Conservation (phyloP, 2,329 filamentous ascomycete species). For the Microdochium bolleyi region DNA sequence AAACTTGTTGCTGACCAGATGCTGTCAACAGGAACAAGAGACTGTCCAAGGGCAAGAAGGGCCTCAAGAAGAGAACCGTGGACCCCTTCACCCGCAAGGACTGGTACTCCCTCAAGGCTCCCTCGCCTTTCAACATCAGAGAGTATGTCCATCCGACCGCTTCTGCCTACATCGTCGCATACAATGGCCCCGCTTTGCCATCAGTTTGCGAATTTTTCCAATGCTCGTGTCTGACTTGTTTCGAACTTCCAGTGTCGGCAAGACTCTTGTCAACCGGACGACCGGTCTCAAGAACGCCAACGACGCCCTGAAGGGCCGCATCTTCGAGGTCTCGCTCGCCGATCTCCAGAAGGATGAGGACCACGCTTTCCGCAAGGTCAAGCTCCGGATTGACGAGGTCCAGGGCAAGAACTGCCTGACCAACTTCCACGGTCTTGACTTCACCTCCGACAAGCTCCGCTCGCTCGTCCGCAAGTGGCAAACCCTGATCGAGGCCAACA, state of each 20-base stretch:
- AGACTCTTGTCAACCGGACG: conserved; percentile 98
- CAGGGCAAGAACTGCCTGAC: conserved; percentile 99
- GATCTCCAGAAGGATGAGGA: conserved; percentile 99
- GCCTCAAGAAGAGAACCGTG: conserved; percentile 97
- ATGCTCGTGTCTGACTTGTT: conserved; percentile 13
- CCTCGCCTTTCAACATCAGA: conserved; percentile 89
- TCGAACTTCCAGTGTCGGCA: conserved; percentile 71
- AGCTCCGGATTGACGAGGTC: conserved; percentile 96
- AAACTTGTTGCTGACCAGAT: conserved; percentile 15
- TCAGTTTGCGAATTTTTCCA: not conserved
- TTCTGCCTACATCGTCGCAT: not conserved
- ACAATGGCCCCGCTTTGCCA: not conserved
- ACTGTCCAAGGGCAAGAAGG: conserved; percentile 99
- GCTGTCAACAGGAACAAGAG: conserved; percentile 81
- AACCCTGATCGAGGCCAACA: conserved; percentile 97
- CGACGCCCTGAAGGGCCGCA: conserved; percentile 96
- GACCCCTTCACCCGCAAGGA: conserved; percentile 99
- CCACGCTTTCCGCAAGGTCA: conserved; percentile 99
- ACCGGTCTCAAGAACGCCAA: conserved; percentile 99
- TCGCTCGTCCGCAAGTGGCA: conserved; percentile 99
- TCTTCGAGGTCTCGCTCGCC: conserved; percentile 97
- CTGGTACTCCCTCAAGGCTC: conserved; percentile 98
- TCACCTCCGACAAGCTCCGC: conserved; percentile 99
- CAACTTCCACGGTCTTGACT: conserved; percentile 99
- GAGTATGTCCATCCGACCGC: conserved; percentile 55